Evolutionary conservation across 345 rosid genomes (phyloP).

Genomic region (Viola odorata): DNA sequence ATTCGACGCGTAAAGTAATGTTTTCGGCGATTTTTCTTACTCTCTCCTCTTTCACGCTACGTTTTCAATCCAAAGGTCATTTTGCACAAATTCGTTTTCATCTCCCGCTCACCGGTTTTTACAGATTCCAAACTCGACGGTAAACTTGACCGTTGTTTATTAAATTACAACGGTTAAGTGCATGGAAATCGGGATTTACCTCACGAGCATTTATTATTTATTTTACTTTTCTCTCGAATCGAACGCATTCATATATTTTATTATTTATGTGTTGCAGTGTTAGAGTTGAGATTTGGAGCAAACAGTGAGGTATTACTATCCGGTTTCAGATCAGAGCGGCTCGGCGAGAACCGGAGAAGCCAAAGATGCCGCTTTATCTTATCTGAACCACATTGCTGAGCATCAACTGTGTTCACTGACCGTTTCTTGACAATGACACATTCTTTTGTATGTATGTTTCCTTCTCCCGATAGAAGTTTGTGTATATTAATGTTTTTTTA

Average conservation of each 20-base stretch:
- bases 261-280: background rate
- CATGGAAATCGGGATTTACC: constrained; percentile 14
- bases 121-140: too few species aligned
- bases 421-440: constrained; percentile 7
- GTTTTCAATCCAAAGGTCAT: constrained; percentile 2
- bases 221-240: background rate
- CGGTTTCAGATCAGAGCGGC: constrained; percentile 27
- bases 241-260: background rate
- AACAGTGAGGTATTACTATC: background rate
- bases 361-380: constrained; percentile 12
- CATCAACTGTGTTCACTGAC: constrained; percentile 8
- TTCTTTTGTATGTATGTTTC: background rate
- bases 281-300: constrained; percentile 21
- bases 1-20: constrained; percentile 33
- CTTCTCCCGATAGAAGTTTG: too few species aligned
- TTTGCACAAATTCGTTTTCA: background rate
- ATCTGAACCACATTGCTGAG: constrained; percentile 20
- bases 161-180: constrained; percentile 23
- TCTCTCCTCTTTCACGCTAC: constrained; percentile 12
- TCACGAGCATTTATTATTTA: background rate
- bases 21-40: background rate
- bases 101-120: too few species aligned
- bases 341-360: background rate
- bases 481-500: background rate
- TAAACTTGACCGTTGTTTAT: constrained; percentile 12